Base-by-base conservation (phyloP, 768 basidiomycete genomes). In the Tubosaeta sp. region DNA sequence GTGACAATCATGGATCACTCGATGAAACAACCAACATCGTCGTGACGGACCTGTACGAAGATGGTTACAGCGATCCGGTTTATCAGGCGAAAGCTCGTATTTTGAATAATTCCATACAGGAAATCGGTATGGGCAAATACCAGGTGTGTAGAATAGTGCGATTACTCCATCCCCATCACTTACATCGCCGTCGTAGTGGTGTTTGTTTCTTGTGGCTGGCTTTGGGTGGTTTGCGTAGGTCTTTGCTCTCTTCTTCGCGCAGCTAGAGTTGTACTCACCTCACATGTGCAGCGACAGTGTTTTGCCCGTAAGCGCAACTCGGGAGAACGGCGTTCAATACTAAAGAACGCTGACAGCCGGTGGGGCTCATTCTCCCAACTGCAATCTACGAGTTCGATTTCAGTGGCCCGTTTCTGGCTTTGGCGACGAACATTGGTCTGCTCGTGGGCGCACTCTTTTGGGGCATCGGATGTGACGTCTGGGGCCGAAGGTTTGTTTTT, bases 111-210 rank as follows among this genome's bases (percentile, higher is more conserved):
- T 71, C 76, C 4, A 69, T 81, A 39, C 76, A 78, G 58, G 75
- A 77, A 30, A 77, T 81, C 18, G 79, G 79, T 2, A 81, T 81
- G 77, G 80, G 79, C 6, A 74, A 64, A 54, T 81, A 81, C 52
- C 80, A 80, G 72, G 77, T 74, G 43, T 16, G 34, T 16, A 16
- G 6, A 25, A 0, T n/a, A 25, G 25, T 8, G 3, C 2, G 8
- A 3, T 4, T 16, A 21, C 2, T 30, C 24, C 27, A 4, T 34
- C 9, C 14, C 13, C 13, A 8, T 44, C 32, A 43, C 34, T 40
- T 19, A 38, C 24, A 2, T 1, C 19, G 6, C 19, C 29, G 3
- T 49, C 19, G n/a, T 43, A 73, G 71, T 73, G 73, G 73, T 54
- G 55, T 52, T 51, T 75, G 6, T 73, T 73, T 39, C 46, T 66